Evolutionary conservation across 1,284 basidiomycete species (phyloP).

Genomic region (Sparassis latifolia): DNA sequence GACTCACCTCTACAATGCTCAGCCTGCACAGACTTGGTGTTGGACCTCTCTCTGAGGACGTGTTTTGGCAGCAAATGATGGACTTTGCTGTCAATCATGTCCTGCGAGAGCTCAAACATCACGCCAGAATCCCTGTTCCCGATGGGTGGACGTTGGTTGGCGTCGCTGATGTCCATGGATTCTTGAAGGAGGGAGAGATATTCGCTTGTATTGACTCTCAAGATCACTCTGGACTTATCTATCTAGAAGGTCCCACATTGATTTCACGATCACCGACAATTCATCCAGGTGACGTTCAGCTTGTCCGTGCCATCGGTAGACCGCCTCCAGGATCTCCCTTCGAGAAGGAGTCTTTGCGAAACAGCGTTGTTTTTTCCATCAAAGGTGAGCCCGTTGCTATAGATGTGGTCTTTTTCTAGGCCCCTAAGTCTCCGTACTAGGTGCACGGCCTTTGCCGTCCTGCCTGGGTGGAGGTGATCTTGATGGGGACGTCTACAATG

Average conservation of each 20-base stretch:
- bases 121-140: constrained; percentile 60
- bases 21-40: constrained; percentile 32
- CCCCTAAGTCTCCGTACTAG: constrained; percentile 23
- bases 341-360: constrained; percentile 40
- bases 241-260: constrained; percentile 48
- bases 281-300: constrained; percentile 63
- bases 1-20: constrained; percentile 32
- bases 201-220: constrained; percentile 48
- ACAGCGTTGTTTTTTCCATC: constrained; percentile 55
- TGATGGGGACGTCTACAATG: constrained; percentile 54
- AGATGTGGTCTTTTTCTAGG: not conserved
- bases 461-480: constrained; percentile 62
- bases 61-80: constrained; percentile 48
- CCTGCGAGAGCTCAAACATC: constrained; percentile 60
- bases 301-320: constrained; percentile 52
- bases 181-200: constrained; percentile 44
- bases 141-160: constrained; percentile 61
- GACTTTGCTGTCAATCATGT: constrained; percentile 51
- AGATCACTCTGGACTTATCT: constrained; percentile 30
- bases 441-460: constrained; percentile 50
- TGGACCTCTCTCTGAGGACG: constrained; percentile 24
- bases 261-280: constrained; percentile 62
- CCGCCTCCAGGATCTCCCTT: constrained; percentile 50
- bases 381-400: constrained; percentile 31
- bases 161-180: constrained; percentile 54